Evolutionary conservation across 2,329 filamentous ascomycete genomes (phyloP), one percentile per base, ranked within the genome.

Genomic region (Fusarium citri): DNA sequence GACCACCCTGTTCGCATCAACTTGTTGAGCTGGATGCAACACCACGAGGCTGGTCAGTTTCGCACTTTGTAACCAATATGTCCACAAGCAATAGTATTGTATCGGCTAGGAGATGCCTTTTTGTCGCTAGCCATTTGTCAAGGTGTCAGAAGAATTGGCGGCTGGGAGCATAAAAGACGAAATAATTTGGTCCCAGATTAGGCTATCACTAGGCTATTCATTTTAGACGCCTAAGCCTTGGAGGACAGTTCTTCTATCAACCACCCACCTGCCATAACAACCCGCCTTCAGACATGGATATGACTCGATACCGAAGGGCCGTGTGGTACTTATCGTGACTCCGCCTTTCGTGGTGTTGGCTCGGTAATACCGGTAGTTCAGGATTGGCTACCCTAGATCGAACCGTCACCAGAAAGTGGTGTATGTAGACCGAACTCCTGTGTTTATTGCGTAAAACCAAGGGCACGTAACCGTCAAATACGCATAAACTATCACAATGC

Each of bases 291-390:
- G 28, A 47, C 34, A 22, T 42, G 28, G 37, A 10, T 25, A 46
- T 59, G 64, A 68, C 47, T 49, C 41, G 47, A 55, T 57, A 25
- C 43, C n/a, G 23, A 55, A 43, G 40, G 25, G 41, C 22, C 34
- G 54, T 60, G 47, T 48, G 41, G 50, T 55, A n/a, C 68, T 70
- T 70, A 71, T 70, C 68, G 47, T 28, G 22, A 69, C 67, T 67
- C 67, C 67, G 47, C 67, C 43, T 60, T 40, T 53, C 14, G n/a
- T 54, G 50, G 31, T 57, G 68, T 68, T 46, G 68, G 47, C 51
- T 53, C 26, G 25, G 30, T 20, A 50, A 46, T 31, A 37, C 34
- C 34, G 18, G 34, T n/a, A 15, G 20, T 23, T 62, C 11, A 66
- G 25, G 37, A 46, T 30, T 25, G 31, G 28, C 42, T 37, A 49